These are phyloP conservation scores for Curvularia spicifera DNA, from an alignment of 2,329 filamentous ascomycete genomes.

Conservation along the genomic window DNA sequence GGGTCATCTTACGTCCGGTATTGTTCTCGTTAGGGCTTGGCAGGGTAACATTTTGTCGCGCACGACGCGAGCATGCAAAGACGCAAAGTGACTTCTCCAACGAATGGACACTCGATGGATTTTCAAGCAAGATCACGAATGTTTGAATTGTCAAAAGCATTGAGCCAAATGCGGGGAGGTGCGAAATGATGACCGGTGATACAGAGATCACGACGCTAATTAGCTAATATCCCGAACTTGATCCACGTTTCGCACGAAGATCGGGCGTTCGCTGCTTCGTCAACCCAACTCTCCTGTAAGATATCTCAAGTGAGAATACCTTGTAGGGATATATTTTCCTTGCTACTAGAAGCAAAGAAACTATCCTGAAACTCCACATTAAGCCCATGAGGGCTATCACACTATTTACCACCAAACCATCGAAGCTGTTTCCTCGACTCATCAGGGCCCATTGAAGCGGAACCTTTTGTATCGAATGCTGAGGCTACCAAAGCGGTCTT, in stretches of 20 bases:
- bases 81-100: background rate
- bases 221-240: constrained; percentile 17
- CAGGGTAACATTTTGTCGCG: background rate
- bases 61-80: background rate
- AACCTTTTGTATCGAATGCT: no score
- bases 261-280: constrained; percentile 4
- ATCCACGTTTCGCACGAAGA: constrained; percentile 17
- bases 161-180: background rate
- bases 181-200: constrained; percentile 3
- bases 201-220: constrained; percentile 9
- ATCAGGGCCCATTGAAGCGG: no score
- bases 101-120: background rate
- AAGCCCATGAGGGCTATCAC: no score
- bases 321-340: background rate
- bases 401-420: no score
- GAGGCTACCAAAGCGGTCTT: no score
- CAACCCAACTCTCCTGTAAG: background rate
- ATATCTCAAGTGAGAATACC: background rate
- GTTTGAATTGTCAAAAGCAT: background rate
- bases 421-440: no score
- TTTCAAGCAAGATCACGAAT: no score
- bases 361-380: no score
- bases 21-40: background rate
- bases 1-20: background rate
- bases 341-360: background rate